phyloP scores from a whole-genome alignment of 2,329 filamentous ascomycete species.

The Magnaporthales sp. region DNA sequence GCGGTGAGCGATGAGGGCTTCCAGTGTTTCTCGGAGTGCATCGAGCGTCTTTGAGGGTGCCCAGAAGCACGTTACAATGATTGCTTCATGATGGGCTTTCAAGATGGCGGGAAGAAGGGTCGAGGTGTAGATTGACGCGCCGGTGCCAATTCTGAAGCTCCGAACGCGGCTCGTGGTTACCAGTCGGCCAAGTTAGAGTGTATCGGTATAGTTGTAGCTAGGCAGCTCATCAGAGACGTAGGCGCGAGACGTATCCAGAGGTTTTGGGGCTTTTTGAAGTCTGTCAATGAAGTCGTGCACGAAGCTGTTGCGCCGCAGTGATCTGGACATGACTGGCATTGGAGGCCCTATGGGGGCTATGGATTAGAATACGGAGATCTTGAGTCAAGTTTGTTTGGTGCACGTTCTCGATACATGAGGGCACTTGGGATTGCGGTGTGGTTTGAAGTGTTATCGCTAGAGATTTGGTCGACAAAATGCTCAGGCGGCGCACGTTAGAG shows the following conservation, averaged over 20 bases:
- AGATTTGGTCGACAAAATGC: neutral
- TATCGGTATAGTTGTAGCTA: slow-evolving; percentile 33
- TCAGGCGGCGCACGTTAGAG: too few species aligned
- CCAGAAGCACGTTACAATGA: slow-evolving; percentile 17
- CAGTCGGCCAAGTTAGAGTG: slow-evolving; percentile 23
- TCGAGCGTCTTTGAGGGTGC: slow-evolving; percentile 51
- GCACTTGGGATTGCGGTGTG: neutral
- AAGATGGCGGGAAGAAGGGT: slow-evolving; percentile 51
- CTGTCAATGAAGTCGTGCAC: slow-evolving; percentile 13
- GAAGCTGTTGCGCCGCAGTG: slow-evolving; percentile 11
- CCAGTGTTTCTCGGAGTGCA: slow-evolving; percentile 47
- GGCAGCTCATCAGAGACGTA: slow-evolving; percentile 30
- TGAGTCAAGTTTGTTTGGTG: neutral
- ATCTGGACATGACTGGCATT: neutral
- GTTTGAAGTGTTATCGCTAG: neutral
- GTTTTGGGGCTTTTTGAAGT: slow-evolving; percentile 9
- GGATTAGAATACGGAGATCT: neutral
- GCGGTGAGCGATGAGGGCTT: slow-evolving; percentile 43
- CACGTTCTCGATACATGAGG: neutral
- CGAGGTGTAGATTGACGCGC: slow-evolving; percentile 44
- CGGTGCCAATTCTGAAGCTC: slow-evolving; percentile 47
- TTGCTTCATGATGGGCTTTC: slow-evolving; percentile 10
- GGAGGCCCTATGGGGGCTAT: neutral
- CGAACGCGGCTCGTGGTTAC: slow-evolving; percentile 37
- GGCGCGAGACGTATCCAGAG: neutral